Conservation (phyloP, 2,329 filamentous ascomycete species). For the Sporothrix curviconia region DNA sequence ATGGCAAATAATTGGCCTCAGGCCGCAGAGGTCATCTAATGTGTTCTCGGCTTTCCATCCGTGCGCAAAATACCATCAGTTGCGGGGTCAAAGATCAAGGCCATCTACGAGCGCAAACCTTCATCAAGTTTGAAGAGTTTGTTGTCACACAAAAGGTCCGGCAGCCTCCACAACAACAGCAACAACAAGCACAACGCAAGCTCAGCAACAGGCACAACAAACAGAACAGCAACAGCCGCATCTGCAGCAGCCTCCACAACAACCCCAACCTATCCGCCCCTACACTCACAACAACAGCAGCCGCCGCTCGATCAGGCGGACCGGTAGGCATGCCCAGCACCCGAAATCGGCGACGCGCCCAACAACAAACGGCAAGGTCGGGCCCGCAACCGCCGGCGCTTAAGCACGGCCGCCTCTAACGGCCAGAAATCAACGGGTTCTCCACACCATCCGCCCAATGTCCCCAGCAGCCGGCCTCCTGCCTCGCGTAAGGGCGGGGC, state of each 20-base stretch:
- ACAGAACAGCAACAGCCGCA: constrained; percentile 35
- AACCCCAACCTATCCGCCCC: background rate
- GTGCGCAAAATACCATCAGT: constrained; percentile 61
- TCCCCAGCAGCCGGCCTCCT: constrained; percentile 34
- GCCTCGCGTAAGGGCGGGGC: constrained; percentile 6
- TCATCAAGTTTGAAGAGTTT: constrained; percentile 69
- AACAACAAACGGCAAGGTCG: constrained; percentile 25
- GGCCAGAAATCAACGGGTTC: constrained; percentile 47
- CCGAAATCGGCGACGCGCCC: constrained; percentile 38
- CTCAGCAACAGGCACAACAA: constrained; percentile 30
- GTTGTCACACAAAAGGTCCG: constrained; percentile 50
- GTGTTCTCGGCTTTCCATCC: constrained; percentile 54
- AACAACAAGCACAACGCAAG: constrained; percentile 27
- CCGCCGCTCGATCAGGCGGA: constrained; percentile 8
- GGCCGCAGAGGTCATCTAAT: constrained; percentile 68
- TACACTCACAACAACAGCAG: constrained; percentile 7
- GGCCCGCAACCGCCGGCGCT: constrained; percentile 35
- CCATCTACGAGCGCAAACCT: constrained; percentile 68
- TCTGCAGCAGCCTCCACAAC: constrained; percentile 27
- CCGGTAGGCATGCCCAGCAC: constrained; percentile 34
- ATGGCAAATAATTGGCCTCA: constrained; percentile 62
- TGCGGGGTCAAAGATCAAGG: constrained; percentile 61
- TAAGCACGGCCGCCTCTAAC: constrained; percentile 41
- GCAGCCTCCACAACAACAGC: constrained; percentile 47
- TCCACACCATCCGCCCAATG: constrained; percentile 37